These are phyloP conservation scores for Cinnamomum micranthum DNA, from an alignment of 164 flowering plant genomes.

Conservation along the genomic window DNA sequence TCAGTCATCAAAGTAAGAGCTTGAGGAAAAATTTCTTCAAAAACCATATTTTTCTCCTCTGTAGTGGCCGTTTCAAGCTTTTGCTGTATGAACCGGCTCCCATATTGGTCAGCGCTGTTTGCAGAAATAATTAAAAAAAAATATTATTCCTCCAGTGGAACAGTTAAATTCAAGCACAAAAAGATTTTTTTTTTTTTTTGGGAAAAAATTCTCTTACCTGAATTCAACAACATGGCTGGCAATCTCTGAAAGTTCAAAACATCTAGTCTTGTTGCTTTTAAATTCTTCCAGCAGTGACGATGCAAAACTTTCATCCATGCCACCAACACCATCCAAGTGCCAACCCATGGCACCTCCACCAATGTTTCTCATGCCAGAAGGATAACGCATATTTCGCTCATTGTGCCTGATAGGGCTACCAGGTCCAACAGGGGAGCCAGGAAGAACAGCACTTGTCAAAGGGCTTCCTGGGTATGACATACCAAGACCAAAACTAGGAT, in stretches of 20 bases:
- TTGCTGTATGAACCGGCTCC: constrained; percentile 97
- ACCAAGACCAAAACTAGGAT: constrained; percentile 56
- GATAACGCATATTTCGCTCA: constrained; percentile 53
- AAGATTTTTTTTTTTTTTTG: not conserved
- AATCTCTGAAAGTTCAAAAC: constrained; percentile 89
- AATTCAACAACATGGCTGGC: constrained; percentile 90
- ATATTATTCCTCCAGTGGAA: constrained; percentile 1
- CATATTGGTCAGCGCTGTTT: constrained; percentile 91
- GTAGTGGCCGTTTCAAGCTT: constrained; percentile 89
- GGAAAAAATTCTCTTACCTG: constrained; percentile 41
- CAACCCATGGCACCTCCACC: constrained; percentile 66
- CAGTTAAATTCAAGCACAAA: not conserved
- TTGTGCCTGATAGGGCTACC: constrained; percentile 59
- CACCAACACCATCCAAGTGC: constrained; percentile 51
- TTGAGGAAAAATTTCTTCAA: constrained; percentile 81
- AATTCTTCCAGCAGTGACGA: constrained; percentile 83
- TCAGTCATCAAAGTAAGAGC: constrained; percentile 91
- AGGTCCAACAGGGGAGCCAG: constrained; percentile 56
- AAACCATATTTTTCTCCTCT: constrained; percentile 89
- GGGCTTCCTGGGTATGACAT: constrained; percentile 76
- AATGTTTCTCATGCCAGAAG: constrained; percentile 69
- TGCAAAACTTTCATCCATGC: constrained; percentile 54
- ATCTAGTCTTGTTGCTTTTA: constrained; percentile 79
- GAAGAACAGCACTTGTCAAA: constrained; percentile 44
- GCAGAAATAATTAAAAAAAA: constrained; percentile 8